Evolutionary conservation across 1,139 yeast genomes (phyloP).

Genomic region (Komagataea norvegica): DNA sequence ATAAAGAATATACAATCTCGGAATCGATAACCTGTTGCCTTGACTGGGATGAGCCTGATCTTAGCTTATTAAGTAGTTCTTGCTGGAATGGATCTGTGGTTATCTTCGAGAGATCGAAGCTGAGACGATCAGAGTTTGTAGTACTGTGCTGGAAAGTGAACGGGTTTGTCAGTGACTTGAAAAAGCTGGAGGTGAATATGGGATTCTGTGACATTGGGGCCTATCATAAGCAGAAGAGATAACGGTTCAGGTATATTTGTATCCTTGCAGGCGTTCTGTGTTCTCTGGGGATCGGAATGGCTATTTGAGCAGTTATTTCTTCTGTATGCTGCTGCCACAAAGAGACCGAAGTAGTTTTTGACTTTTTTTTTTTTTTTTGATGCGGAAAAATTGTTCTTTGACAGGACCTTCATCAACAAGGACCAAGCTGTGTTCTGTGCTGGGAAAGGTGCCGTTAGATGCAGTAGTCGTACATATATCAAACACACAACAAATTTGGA

Average conservation of each 20-base stretch:
- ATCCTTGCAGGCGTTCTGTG: too few relatives aligned
- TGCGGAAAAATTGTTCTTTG: not conserved
- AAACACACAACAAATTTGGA: too few relatives aligned
- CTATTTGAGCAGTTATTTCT: too few relatives aligned
- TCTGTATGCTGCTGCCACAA: too few relatives aligned
- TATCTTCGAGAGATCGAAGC: constrained; percentile 21
- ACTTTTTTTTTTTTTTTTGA: not conserved
- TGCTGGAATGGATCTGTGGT: constrained; percentile 18
- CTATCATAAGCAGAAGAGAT: too few relatives aligned
- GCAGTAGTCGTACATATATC: too few relatives aligned
- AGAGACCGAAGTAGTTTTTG: too few relatives aligned
- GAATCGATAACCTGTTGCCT: constrained; percentile 48
- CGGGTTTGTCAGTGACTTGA: constrained; percentile 52
- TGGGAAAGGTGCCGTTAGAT: too few relatives aligned
- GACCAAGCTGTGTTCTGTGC: too few relatives aligned
- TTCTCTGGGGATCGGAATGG: too few relatives aligned
- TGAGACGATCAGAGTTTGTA: constrained; percentile 27
- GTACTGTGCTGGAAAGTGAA: constrained; percentile 33
- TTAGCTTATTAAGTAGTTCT: constrained; percentile 27
- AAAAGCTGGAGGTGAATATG: constrained; percentile 23
- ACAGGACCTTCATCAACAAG: too few relatives aligned
- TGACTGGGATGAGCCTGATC: constrained; percentile 43
- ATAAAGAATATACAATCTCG: constrained; percentile 46
- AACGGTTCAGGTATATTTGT: not conserved
- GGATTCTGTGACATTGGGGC: constrained; percentile 6